Evolutionary conservation across 805 yeast genomes (phyloP), one percentile per base, ranked within the genome.

Genomic region (Wickerhamiella kurtzmanii): DNA sequence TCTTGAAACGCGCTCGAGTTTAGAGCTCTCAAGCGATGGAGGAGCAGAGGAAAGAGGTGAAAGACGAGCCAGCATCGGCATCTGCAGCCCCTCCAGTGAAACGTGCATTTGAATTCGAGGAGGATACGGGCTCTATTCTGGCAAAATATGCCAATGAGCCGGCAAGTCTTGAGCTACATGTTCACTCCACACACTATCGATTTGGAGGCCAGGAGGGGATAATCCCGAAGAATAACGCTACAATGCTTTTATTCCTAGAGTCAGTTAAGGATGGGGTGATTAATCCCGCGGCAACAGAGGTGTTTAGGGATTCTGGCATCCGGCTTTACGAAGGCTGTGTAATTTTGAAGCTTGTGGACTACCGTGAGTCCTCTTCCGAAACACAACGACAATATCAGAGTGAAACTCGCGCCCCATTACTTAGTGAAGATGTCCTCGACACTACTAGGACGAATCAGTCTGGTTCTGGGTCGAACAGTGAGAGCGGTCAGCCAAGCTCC

Each of bases 161-260:
- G 8, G 82, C 96, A 5, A 82, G 94, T 37, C 65, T 89, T 49
- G 94, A 79, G 53, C 80, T 89, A 57, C 96, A 89, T 58, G 86
- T 89, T 20, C 88, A 84, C 64, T 92, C 86, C 56, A 86, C 85
- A 48, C 95, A 88, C 64, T 89, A 79, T 62, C 75, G 94, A 50
- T 88, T 89, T 67, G 94, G 94, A 52, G 84, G 83, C 53, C 89
- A 82, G 44, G 96, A 88, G 56, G 86, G 94, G 5, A 74, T 83
- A 43, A 82, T 92, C 37, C 87, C 95, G 4, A 82, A 82, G 58
- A 74, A 74, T 56, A 82, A 84, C 50, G 81, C 85, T 15, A 74
- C 83, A 60, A 75, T 85, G 44, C 82, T 80, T 48, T 52, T 80
- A 52, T 92, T 92, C 56, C 66, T 89, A 50, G 78, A 80, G 53